Percentiles rank a stretch among this genome's conserved stretches.
Evolutionary conservation across 1,139 yeast species (phyloP).

Genomic region (Candida smagusa): DNA sequence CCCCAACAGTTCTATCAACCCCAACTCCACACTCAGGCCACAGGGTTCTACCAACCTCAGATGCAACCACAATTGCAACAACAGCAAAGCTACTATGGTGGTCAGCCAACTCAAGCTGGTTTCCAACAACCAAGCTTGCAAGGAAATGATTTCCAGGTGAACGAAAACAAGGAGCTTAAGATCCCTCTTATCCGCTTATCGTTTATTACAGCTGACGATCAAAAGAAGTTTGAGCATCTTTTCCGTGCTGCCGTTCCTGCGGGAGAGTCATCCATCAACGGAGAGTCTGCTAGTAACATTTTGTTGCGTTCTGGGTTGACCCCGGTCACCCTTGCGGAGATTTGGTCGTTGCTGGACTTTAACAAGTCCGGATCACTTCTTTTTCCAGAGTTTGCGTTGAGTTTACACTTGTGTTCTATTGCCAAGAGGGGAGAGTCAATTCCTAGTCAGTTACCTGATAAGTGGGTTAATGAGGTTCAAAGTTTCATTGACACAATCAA

Average conservation of each 20-base stretch:
- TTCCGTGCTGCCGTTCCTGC: conserved; percentile 75
- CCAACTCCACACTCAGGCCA: conserved; percentile 15
- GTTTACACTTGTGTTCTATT: conserved; percentile 81
- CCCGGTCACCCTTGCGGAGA: conserved; percentile 75
- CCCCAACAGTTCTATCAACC: conserved; percentile 18
- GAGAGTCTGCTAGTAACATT: conserved; percentile 76
- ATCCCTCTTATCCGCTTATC: conserved; percentile 72
- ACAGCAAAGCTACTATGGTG: conserved; percentile 5
- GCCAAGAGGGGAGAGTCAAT: conserved; percentile 74
- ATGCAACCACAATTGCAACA: conserved; percentile 17
- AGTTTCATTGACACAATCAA: conserved; percentile 87
- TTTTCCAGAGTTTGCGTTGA: conserved; percentile 93
- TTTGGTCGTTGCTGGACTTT: conserved; percentile 90
- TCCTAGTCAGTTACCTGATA: conserved; percentile 70
- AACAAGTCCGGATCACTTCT: conserved; percentile 79
- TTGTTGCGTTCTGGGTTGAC: conserved; percentile 76
- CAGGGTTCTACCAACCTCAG: conserved; percentile 22
- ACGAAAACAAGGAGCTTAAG: conserved; percentile 40
- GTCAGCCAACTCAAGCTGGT: conserved; percentile 21
- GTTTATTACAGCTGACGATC: conserved; percentile 82
- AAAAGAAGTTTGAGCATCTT: conserved; percentile 76
- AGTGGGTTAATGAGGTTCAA: conserved; percentile 76
- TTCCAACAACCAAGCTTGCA: conserved; percentile 12
- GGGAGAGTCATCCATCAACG: conserved; percentile 74
- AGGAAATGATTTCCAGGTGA: conserved; percentile 34